Conservation (phyloP, 31 red algal genomes). For the Pterothamnion heteromorphum region DNA sequence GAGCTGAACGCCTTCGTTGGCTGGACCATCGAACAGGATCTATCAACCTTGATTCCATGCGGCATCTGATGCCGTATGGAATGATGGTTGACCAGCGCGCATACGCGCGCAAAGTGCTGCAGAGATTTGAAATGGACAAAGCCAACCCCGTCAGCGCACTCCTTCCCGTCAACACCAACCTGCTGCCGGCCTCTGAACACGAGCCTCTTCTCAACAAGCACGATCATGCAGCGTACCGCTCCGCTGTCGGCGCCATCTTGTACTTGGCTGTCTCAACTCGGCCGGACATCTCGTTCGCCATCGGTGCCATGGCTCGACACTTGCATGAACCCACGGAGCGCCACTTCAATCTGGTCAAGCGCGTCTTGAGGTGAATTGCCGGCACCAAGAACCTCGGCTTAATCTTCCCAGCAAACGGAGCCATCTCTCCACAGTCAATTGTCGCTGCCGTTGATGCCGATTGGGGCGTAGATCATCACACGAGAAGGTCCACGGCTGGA, state of each 20-base stretch:
- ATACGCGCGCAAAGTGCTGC: not conserved
- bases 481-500: slow-evolving; percentile 6
- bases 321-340: not conserved
- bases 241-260: not conserved
- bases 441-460: slow-evolving; percentile 4
- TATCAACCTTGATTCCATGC: too few species aligned
- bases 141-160: not conserved
- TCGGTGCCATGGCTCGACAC: not conserved
- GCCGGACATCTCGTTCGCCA: not conserved
- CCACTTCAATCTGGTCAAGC: not conserved
- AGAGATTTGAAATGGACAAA: not conserved
- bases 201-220: not conserved
- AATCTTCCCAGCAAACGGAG: not conserved
- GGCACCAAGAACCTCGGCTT: not conserved
- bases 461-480: not conserved
- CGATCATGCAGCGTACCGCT: not conserved
- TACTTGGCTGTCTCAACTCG: not conserved
- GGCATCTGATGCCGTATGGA: not conserved
- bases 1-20: not conserved
- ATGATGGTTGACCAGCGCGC: not conserved
- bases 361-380: not conserved
- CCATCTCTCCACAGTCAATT: not conserved
- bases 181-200: not conserved
- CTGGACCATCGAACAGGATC: not conserved
- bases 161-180: not conserved